A percentile compares a stretch with the other conserved stretches of the same genome.
phyloP scores from a whole-genome alignment of 2,329 filamentous ascomycete species.

The Claviceps maximensis region DNA sequence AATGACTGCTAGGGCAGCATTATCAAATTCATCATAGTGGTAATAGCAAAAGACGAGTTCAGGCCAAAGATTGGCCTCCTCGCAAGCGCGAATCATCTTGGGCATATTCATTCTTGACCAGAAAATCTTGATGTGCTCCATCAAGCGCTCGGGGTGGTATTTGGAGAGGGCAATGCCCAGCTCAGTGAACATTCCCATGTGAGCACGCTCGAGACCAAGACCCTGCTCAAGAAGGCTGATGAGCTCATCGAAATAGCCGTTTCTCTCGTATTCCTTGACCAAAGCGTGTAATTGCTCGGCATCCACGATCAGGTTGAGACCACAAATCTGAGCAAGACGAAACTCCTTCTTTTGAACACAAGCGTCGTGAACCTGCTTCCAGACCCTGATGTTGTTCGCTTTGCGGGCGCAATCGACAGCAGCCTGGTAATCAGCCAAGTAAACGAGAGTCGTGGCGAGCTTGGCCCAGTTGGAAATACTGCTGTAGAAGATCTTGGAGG shows the following conservation, averaged over 20 bases:
- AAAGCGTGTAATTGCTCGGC: conserved; percentile 88
- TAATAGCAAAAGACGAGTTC: conserved; percentile 96
- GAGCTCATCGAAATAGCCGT: conserved; percentile 97
- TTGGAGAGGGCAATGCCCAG: conserved; percentile 84
- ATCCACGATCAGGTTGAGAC: conserved; percentile 94
- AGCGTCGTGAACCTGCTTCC: conserved; percentile 95
- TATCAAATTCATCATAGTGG: conserved; percentile 97
- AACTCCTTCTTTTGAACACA: conserved; percentile 98
- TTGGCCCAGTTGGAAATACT: conserved; percentile 99
- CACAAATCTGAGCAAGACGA: conserved; percentile 95
- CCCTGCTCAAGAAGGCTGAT: conserved; percentile 90
- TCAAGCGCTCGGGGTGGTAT: conserved; percentile 88
- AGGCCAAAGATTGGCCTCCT: conserved; percentile 93
- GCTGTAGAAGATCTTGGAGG: conserved; percentile 95
- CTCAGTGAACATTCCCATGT: conserved; percentile 96
- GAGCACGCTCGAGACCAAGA: conserved; percentile 77
- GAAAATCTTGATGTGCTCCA: conserved; percentile 98
- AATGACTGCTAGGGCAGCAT: conserved; percentile 93
- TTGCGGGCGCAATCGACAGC: conserved; percentile 96
- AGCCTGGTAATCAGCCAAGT: conserved; percentile 91
- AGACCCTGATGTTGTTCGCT: conserved; percentile 98
- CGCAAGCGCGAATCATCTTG: conserved; percentile 86
- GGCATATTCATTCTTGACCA: conserved; percentile 97
- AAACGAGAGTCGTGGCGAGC: conserved; percentile 92
- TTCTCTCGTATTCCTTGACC: conserved; percentile 91